These are phyloP conservation scores for Strigomonas oncopelti DNA, from an alignment of 208 protist species.

Conservation along the genomic window DNA sequence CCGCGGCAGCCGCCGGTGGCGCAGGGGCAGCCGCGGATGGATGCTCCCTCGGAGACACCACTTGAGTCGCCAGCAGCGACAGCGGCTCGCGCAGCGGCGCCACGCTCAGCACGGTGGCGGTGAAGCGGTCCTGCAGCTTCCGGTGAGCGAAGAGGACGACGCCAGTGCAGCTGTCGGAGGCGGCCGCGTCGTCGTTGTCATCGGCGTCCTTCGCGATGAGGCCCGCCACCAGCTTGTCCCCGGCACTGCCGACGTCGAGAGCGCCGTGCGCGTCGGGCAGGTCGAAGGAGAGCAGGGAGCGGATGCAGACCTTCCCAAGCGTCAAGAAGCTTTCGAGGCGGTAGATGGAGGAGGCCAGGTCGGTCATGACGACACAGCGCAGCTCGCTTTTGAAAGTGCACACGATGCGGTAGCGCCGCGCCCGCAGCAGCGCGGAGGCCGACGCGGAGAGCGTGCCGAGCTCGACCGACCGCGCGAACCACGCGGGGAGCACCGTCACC, in stretches of 20 bases:
- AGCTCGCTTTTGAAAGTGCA: slow-evolving; percentile 35
- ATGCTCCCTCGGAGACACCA: no score
- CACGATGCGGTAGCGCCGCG: slow-evolving; percentile 66
- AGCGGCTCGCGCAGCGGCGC: slow-evolving; percentile 6
- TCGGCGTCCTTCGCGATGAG: slow-evolving; percentile 24
- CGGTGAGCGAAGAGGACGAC: slow-evolving; percentile 9
- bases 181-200: slow-evolving; percentile 8
- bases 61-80: not conserved
- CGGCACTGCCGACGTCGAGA: slow-evolving; percentile 11
- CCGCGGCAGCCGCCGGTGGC: not conserved
- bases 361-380: slow-evolving; percentile 65
- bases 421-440: slow-evolving; percentile 34
- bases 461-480: slow-evolving; percentile 47
- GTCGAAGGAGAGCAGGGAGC: slow-evolving; percentile 36
- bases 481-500: slow-evolving; percentile 56
- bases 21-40: not conserved
- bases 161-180: not conserved
- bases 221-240: slow-evolving; percentile 38
- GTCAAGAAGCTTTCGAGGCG: slow-evolving; percentile 72
- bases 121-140: not conserved
- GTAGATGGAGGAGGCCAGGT: slow-evolving; percentile 38
- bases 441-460: slow-evolving; percentile 48
- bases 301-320: slow-evolving; percentile 36
- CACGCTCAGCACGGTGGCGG: slow-evolving; percentile 6
- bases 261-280: slow-evolving; percentile 8